phyloP scores from a whole-genome alignment of 306 rosid species.

The Geum urbanum region DNA sequence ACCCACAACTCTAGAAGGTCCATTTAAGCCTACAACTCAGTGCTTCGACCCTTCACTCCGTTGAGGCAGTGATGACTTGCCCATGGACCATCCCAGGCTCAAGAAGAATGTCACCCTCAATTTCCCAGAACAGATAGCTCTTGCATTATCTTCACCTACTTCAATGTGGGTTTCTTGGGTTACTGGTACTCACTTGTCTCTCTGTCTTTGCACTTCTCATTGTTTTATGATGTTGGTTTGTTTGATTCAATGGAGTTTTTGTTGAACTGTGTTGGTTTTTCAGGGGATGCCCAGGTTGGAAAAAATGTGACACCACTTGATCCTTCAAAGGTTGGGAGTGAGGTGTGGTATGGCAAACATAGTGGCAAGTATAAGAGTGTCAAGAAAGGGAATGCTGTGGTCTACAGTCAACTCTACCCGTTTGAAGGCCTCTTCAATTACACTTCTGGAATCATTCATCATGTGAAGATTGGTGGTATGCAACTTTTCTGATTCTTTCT shows the following conservation, averaged over 20 bases:
- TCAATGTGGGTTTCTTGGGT: conserved; percentile 93
- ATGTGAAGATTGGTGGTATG: conserved; percentile 69
- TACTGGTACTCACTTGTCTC: conserved; percentile 48
- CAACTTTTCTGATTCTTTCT: conserved; percentile 1
- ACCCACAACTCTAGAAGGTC: conserved; percentile 82
- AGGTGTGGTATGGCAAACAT: conserved; percentile 70
- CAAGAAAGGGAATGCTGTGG: conserved; percentile 52
- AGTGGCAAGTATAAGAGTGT: conserved; percentile 58
- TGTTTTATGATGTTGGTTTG: conserved; percentile 6
- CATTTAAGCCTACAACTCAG: conserved; percentile 64
- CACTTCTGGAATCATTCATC: conserved; percentile 90
- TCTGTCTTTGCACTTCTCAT: conserved; percentile 4
- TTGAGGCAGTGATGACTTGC: conserved; percentile 76
- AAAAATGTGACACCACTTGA: conserved; percentile 58
- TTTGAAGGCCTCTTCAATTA: conserved; percentile 76
- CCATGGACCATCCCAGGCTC: conserved; percentile 82
- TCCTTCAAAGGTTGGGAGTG: conserved; percentile 62
- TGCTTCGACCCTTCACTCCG: conserved; percentile 62
- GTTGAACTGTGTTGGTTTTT: conserved; percentile 23
- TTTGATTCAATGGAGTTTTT: conserved; percentile 8
- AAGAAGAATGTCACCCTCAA: conserved; percentile 60
- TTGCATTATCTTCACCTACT: conserved; percentile 74
- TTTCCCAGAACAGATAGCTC: conserved; percentile 80
- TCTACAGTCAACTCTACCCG: conserved; percentile 82
- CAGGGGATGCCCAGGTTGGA: conserved; percentile 89